Evolutionary conservation across 2,329 filamentous ascomycete species (phyloP).

Genomic region (Sclerotinia subarctica): DNA sequence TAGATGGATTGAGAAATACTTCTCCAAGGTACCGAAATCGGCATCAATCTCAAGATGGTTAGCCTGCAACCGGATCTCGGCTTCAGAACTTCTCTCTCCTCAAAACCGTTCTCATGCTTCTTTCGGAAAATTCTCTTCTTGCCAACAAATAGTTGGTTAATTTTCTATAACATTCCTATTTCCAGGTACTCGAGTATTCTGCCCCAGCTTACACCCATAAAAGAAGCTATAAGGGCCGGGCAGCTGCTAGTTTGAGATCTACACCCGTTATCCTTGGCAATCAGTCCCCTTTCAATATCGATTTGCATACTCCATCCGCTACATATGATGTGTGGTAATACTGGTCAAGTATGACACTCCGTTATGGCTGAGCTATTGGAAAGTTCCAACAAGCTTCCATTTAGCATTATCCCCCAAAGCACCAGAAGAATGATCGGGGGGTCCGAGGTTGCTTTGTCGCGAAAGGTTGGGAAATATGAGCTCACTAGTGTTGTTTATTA

Average conservation of each 20-base stretch:
- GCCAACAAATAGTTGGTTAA: not conserved
- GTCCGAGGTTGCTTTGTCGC: not conserved
- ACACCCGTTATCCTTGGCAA: not conserved
- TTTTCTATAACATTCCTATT: not conserved
- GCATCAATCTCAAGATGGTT: not conserved
- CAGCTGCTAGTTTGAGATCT: slow-evolving; percentile 1
- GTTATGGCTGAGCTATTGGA: not conserved
- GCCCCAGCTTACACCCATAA: not conserved
- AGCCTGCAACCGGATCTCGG: not conserved
- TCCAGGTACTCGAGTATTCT: not conserved
- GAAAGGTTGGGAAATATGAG: not conserved
- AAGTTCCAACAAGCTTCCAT: slow-evolving; percentile 9
- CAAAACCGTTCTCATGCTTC: not conserved
- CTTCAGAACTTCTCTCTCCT: not conserved
- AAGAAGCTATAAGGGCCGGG: not conserved
- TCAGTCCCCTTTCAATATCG: not conserved
- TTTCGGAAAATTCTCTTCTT: not conserved
- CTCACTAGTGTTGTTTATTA: not conserved
- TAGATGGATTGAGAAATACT: no score
- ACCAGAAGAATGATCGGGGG: not conserved
- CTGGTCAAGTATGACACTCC: not conserved
- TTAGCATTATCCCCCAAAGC: not conserved
- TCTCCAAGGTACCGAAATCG: not conserved
- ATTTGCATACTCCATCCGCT: no score
- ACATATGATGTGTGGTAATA: not conserved